phyloP scores from a whole-genome alignment of 2,329 filamentous ascomycete species.

The Cadophora sp. region DNA sequence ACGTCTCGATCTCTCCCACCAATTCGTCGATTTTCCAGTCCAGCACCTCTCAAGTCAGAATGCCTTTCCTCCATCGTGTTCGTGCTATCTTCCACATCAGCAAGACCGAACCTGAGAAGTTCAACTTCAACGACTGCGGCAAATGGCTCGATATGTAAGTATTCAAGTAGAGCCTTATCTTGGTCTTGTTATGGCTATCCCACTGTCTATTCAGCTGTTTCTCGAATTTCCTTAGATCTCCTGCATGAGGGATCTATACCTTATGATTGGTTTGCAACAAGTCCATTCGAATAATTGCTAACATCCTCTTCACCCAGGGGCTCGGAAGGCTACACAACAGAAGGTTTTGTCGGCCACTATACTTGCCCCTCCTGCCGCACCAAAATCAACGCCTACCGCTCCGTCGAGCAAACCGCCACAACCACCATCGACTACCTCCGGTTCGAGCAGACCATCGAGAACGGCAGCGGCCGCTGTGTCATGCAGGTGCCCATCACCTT shows the following conservation, averaged over 20 bases:
- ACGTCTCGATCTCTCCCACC: neutral
- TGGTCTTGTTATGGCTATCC: neutral
- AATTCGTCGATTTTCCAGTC: neutral
- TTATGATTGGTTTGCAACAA: neutral
- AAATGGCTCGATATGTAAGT: slow-evolving; percentile 17
- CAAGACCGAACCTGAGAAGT: neutral
- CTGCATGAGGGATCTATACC: neutral
- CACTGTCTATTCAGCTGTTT: neutral
- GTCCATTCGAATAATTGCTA: neutral
- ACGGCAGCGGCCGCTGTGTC: slow-evolving; percentile 13
- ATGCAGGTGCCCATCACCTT: slow-evolving; percentile 18
- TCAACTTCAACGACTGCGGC: slow-evolving; percentile 9
- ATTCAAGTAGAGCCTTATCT: neutral
- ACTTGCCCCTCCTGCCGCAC: slow-evolving; percentile 9
- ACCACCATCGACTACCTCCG: slow-evolving; percentile 16
- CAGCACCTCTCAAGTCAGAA: neutral
- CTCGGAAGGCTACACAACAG: slow-evolving; percentile 17
- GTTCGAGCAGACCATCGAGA: slow-evolving; percentile 20
- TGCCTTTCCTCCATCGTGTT: slow-evolving; percentile 15
- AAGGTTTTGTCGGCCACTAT: slow-evolving; percentile 17
- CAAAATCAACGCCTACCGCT: slow-evolving; percentile 19
- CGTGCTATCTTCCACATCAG: slow-evolving; percentile 8
- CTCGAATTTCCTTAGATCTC: neutral
- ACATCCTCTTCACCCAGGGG: neutral
- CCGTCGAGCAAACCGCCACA: slow-evolving; percentile 1